phyloP scores from a whole-genome alignment of 2,329 filamentous ascomycete genomes.

The Clonostachys rosea region DNA sequence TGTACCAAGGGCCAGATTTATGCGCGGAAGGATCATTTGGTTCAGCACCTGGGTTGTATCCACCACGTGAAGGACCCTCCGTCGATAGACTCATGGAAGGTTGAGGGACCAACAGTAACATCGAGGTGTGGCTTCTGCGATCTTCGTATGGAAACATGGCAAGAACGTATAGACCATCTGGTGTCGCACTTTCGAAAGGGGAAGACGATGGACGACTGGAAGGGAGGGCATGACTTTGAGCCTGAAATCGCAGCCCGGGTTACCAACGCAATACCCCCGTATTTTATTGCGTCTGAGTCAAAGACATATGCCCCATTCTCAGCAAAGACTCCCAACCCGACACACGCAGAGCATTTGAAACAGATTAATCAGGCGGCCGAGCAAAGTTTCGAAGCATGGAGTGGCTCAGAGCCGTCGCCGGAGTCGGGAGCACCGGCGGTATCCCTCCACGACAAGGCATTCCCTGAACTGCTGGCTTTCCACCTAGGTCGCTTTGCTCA shows the following conservation, averaged over 20 bases:
- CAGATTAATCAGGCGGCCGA: neutral
- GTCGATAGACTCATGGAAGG: conserved; percentile 29
- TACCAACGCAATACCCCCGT: conserved; percentile 15
- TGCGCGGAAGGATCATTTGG: conserved; percentile 20
- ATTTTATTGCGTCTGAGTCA: conserved; percentile 14
- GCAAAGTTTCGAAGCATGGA: conserved; percentile 11
- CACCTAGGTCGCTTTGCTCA: conserved; percentile 12
- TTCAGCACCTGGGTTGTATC: conserved; percentile 18
- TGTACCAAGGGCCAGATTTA: conserved; percentile 12
- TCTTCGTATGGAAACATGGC: conserved; percentile 13
- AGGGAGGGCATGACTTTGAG: conserved; percentile 16
- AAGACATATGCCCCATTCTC: conserved; percentile 16
- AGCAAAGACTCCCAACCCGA: conserved; percentile 5
- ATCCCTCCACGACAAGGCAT: neutral
- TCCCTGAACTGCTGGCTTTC: no score
- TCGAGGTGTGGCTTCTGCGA: conserved; percentile 23
- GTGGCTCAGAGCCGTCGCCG: conserved; percentile 5
- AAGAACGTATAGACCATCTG: conserved; percentile 16
- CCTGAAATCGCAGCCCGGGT: conserved; percentile 11
- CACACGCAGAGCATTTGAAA: no score
- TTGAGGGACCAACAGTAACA: conserved; percentile 9
- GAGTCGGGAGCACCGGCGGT: neutral
- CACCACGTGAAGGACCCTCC: conserved; percentile 25
- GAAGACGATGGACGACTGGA: conserved; percentile 18
- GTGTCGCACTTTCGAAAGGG: conserved; percentile 18